Conservation (phyloP, 106 monocot species). For the Posidonia australis region DNA sequence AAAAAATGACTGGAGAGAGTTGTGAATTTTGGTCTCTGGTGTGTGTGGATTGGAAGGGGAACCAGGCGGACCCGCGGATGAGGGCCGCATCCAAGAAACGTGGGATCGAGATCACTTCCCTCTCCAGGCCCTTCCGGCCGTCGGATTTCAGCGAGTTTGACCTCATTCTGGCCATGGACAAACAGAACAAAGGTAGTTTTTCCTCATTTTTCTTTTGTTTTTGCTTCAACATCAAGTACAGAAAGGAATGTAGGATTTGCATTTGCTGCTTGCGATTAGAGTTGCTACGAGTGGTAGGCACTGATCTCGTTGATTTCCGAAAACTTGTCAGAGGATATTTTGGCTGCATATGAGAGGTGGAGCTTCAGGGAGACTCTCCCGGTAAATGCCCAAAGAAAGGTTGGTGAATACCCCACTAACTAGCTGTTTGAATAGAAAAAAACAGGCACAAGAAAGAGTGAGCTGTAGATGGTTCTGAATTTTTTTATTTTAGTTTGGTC, state of each 20-base stretch:
- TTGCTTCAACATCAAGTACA: background rate
- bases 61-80: slow-evolving; percentile 72
- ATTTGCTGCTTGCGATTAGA: too few species aligned
- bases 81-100: slow-evolving; percentile 62
- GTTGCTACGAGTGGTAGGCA: too few species aligned
- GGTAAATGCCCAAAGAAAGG: slow-evolving; percentile 57
- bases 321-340: slow-evolving; percentile 48
- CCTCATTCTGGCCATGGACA: slow-evolving; percentile 91
- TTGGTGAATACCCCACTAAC: too few species aligned
- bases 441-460: too few species aligned
- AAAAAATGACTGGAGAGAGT: too few species aligned
- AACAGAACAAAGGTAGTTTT: slow-evolving; percentile 70
- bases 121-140: slow-evolving; percentile 68
- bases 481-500: too few species aligned
- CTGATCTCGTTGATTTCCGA: background rate
- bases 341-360: slow-evolving; percentile 79
- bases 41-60: slow-evolving; percentile 45
- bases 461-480: too few species aligned
- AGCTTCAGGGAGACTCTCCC: slow-evolving; percentile 73
- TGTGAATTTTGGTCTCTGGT: too few species aligned
- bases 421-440: too few species aligned
- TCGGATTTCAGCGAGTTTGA: slow-evolving; percentile 90
- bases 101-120: slow-evolving; percentile 83
- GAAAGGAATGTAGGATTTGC: too few species aligned
- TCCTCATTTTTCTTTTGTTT: background rate